These are phyloP conservation scores for Alectoria sarmentosa DNA, from an alignment of 495 filamentous ascomycete genomes.

Conservation along the genomic window DNA sequence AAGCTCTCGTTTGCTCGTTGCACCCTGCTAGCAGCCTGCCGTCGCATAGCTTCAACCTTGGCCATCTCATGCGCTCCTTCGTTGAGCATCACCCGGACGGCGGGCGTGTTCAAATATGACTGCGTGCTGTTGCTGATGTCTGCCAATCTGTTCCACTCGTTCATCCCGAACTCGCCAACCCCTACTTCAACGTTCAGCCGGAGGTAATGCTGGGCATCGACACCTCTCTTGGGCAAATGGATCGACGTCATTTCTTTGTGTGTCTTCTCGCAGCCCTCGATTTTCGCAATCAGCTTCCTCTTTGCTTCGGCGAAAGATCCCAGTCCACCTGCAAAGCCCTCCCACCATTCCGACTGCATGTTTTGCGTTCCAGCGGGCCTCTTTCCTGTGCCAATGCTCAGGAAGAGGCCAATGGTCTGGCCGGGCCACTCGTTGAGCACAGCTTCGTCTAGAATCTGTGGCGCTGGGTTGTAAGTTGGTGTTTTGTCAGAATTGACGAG, in stretches of 20 bases:
- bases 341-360: conserved; percentile 76
- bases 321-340: conserved; percentile 71
- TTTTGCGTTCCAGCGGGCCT: conserved; percentile 64
- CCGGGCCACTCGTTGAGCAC: conserved; percentile 91
- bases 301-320: conserved; percentile 88
- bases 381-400: conserved; percentile 90
- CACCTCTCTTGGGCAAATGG: conserved; percentile 65
- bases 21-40: conserved; percentile 18
- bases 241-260: conserved; percentile 78
- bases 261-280: conserved; percentile 89
- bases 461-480: conserved; percentile 77
- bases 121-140: conserved; percentile 91
- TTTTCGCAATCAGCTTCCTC: conserved; percentile 74
- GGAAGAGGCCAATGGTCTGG: conserved; percentile 78
- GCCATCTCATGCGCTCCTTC: conserved; percentile 75
- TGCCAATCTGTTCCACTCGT: conserved; percentile 88
- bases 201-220: conserved; percentile 88
- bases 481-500: conserved; percentile 22
- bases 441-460: conserved; percentile 82
- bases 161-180: conserved; percentile 97
- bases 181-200: conserved; percentile 96
- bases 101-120: conserved; percentile 66
- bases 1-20: conserved; percentile 21
- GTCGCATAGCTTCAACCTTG: conserved; percentile 66
- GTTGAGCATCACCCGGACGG: conserved; percentile 67